Evolutionary conservation across 495 filamentous ascomycete genomes (phyloP), one percentile per base, ranked within the genome.

Genomic region (Saxophila tyrrhenica): DNA sequence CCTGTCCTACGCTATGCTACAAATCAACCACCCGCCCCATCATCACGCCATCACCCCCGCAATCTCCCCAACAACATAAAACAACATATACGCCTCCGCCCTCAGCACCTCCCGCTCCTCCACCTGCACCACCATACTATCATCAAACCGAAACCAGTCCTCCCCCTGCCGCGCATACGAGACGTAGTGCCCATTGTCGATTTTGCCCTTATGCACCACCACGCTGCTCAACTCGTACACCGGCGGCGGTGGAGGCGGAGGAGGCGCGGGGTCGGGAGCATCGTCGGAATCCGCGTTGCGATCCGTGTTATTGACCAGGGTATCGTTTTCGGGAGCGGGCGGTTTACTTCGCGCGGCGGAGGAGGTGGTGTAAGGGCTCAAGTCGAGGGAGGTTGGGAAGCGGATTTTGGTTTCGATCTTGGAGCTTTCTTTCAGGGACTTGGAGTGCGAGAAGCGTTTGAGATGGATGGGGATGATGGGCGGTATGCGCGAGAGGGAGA

Each of bases 101-200:
- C 74, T 77, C 22, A 96, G 75, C 8, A 95, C 90, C 50, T 95
- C 83, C 7, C 80, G 78, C 60, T 89, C 86, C 17, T 73, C 75
- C 20, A 85, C 88, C 48, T 86, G 60, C 46, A 87, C 87, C 43
- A 96, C 89, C 64, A 85, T 85, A 64, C 87, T 87, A 67, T 96
- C 90, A 59, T 96, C 89, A 72, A 95, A 94, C 25, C 80, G 75
- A 64, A 90, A 89, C 90, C 90, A 96, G 79, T 91, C 81, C 48
- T 85, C 81, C 21, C 84, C 85, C 48, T 86, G 81, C 20, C 86
- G 73, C 47, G 83, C 86, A 67, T 91, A 96, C n/a, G 80, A 82
- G 55, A 87, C 80, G 66, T 96, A 96, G 64, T 96, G 90, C 0
- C 90, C 86, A 38, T 86, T 83, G 59, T 94, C 87, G 54, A 95